Evolutionary conservation across 176 grass and related monocot species (phyloP).

Genomic region (Ampelocalamus luodianensis): DNA sequence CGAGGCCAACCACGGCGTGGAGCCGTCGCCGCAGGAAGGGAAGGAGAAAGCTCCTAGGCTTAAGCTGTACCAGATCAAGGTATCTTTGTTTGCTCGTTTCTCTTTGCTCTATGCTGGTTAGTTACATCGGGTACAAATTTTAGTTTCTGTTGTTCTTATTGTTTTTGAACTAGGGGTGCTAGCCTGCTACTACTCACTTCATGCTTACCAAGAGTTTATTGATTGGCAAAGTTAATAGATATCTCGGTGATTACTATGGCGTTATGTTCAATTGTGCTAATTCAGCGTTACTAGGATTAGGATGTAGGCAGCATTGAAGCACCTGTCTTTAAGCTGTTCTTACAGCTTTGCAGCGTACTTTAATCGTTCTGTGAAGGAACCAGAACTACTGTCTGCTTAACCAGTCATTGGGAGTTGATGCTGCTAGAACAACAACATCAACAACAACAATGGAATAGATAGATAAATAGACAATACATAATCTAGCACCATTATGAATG

Average conservation of each 20-base stretch:
- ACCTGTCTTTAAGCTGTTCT: background rate
- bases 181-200: no score
- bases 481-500: background rate
- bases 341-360: background rate
- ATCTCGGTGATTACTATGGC: background rate
- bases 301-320: background rate
- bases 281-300: constrained; percentile 14
- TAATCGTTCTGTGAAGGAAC: constrained; percentile 1
- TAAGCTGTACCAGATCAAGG: constrained; percentile 98
- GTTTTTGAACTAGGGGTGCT: no score
- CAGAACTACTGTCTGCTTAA: background rate
- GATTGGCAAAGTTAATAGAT: background rate
- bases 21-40: constrained; percentile 35
- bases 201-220: no score
- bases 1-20: constrained; percentile 22
- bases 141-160: background rate
- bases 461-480: background rate
- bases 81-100: background rate
- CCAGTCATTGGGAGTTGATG: background rate
- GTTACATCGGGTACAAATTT: background rate
- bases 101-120: no score
- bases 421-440: no score
- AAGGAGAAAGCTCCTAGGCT: constrained; percentile 54
- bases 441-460: background rate
- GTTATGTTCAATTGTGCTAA: background rate